Base-by-base conservation (phyloP, 306 rosid genomes). In the Pterocarpus macrocarpus region DNA sequence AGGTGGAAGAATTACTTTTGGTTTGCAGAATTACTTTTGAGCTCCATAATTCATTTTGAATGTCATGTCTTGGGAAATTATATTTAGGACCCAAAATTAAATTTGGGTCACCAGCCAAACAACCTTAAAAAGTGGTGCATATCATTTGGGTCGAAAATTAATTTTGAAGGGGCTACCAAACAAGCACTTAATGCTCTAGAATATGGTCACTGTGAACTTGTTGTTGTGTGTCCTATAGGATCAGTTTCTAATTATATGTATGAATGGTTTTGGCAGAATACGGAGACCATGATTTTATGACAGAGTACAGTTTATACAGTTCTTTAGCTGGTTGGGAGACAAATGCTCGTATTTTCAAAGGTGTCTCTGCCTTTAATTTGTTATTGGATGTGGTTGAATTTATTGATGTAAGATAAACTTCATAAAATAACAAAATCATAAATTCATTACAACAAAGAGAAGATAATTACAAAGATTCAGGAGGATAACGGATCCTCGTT, bases 331-430 rank as follows among this genome's bases (percentile, higher is more conserved):
- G 75, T 10, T 11, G 67, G 56, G 81, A 39, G 28, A 56, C 35
- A 41, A 67, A 67, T 30, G 35, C 15, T 65, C 39, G 4, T 28
- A 43, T 8, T 68, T 68, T 78, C 47, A 56, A 32, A 78, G 45
- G 35, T 41, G 47, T 68, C 61, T 68, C n/a, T 8, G 7, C 47
- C 44, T 33, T 68, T 6, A 34, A 10, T 57, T 68, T 39, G 22
- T n/a, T 56, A 32, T 35, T 55, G 22, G 15, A 68, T 56, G 59
- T 43, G 30, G 47, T 41, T 50, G 53, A 77, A 52, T 22, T 55
- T 16, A 41, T 66, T 66, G 81, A 63, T 77, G 36, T 72, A 76
- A 61, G 34, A 56, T 36, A 50, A 69, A 30, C 22, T 65, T 4
- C 52, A 63, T 8, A 72, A 43, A 43, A 5, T 50, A 53, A 7